Conservation (phyloP, 768 basidiomycete genomes). For the Psilocybe sp. region DNA sequence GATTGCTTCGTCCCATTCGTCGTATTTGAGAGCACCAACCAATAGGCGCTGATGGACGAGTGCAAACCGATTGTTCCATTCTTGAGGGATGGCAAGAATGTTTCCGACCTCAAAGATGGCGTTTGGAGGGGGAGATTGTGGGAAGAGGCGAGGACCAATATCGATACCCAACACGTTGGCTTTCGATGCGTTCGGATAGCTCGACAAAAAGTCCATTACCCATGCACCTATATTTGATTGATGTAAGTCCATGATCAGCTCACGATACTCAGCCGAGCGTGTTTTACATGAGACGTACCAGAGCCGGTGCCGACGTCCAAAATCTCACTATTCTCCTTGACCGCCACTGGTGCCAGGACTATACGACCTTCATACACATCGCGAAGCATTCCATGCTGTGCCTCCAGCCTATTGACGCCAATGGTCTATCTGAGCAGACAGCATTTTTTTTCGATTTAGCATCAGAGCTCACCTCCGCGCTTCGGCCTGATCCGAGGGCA, state of each 20-base stretch:
- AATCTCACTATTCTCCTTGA: no score
- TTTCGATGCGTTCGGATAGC: constrained; percentile 1
- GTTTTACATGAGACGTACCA: no score
- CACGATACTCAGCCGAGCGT: background rate
- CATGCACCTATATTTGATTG: constrained; percentile 12
- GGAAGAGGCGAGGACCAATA: constrained; percentile 20
- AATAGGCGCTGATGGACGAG: constrained; percentile 20
- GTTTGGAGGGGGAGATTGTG: constrained; percentile 9
- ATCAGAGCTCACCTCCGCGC: no score
- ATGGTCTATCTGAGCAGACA: no score
- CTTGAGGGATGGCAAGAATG: constrained; percentile 12
- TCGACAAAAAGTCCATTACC: constrained; percentile 15
- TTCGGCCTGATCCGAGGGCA: no score
- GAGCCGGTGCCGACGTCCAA: no score
- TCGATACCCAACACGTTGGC: constrained; percentile 17
- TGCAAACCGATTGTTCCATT: constrained; percentile 15
- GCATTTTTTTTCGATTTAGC: no score
- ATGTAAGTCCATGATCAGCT: background rate
- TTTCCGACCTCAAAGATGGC: constrained; percentile 9
- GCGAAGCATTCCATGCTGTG: no score
- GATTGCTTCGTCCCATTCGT: constrained; percentile 15
- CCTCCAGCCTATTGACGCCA: no score
- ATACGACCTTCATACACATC: no score
- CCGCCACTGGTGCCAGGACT: no score
- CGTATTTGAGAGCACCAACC: constrained; percentile 11